Conservation (phyloP, 2,329 filamentous ascomycete genomes). For the Cladosporium velox region DNA sequence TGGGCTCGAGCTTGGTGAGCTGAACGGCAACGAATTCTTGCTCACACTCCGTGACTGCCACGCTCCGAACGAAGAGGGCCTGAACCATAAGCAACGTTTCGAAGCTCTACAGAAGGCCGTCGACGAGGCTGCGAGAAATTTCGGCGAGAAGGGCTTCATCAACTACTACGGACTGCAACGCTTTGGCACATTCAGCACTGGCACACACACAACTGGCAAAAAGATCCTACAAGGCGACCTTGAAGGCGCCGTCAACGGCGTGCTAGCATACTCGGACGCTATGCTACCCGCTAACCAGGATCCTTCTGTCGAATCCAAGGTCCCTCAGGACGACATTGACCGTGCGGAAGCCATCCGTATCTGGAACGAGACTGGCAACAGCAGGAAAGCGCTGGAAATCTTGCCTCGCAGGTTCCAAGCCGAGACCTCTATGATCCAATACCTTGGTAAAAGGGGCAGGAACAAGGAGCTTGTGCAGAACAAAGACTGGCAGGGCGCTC, state of each 20-base stretch:
- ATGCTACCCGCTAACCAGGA: conserved; percentile 59
- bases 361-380: conserved; percentile 61
- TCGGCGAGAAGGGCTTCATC: conserved; percentile 78
- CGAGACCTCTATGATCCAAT: conserved; percentile 75
- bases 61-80: conserved; percentile 53
- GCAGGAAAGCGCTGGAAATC: conserved; percentile 42
- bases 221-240: conserved; percentile 82
- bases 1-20: conserved; percentile 77
- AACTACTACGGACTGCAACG: conserved; percentile 99
- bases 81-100: conserved; percentile 38
- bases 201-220: conserved; percentile 82
- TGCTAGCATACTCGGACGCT: conserved; percentile 71
- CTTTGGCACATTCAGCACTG: conserved; percentile 84
- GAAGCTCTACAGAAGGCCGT: conserved; percentile 56
- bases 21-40: conserved; percentile 87
- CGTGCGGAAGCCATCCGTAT: conserved; percentile 77
- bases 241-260: conserved; percentile 73
- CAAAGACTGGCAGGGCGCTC: conserved; percentile 76
- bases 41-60: conserved; percentile 87
- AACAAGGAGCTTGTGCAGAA: conserved; percentile 51
- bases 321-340: conserved; percentile 73
- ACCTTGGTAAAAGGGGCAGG: conserved; percentile 58
- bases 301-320: conserved; percentile 45
- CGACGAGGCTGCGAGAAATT: conserved; percentile 62
- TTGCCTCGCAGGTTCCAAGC: conserved; percentile 81